These are phyloP conservation scores for Earliella scabrosa DNA, from an alignment of 1,284 basidiomycete genomes.

Conservation along the genomic window DNA sequence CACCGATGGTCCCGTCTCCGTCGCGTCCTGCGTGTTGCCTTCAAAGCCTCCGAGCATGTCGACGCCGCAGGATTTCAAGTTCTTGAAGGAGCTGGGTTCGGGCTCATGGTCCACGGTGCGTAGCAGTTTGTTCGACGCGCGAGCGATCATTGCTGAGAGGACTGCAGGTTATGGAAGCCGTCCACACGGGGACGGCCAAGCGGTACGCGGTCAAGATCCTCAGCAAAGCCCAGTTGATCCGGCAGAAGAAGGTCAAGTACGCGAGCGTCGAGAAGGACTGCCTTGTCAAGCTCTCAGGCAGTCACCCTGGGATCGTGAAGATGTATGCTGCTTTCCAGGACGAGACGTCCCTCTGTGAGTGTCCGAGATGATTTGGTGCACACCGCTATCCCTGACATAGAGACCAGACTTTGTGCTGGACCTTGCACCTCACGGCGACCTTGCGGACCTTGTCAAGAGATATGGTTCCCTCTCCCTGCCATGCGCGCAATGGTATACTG, in stretches of 20 bases:
- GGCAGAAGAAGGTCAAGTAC: conserved; percentile 26
- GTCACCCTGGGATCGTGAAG: conserved; percentile 21
- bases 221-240: conserved; percentile 23
- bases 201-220: conserved; percentile 23
- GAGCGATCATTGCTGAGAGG: not conserved
- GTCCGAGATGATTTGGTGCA: not conserved
- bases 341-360: conserved; percentile 21
- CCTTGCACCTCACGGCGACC: conserved; percentile 22
- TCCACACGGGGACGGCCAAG: conserved; percentile 9
- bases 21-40: not conserved
- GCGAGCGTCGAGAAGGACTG: conserved; percentile 24
- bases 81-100: conserved; percentile 19
- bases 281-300: conserved; percentile 18
- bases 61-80: conserved; percentile 17
- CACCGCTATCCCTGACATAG: not conserved
- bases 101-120: conserved; percentile 25
- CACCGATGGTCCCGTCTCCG: not conserved
- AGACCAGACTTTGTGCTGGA: conserved; percentile 20
- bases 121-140: not conserved
- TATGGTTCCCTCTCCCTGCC: conserved; percentile 18
- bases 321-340: conserved; percentile 25
- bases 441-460: conserved; percentile 24
- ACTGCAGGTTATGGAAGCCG: conserved; percentile 21
- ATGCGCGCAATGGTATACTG: conserved; percentile 20
- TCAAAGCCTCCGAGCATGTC: conserved; percentile 11